Base-by-base conservation (phyloP, 169 alveolate species). In the Eimeria falciformis region DNA sequence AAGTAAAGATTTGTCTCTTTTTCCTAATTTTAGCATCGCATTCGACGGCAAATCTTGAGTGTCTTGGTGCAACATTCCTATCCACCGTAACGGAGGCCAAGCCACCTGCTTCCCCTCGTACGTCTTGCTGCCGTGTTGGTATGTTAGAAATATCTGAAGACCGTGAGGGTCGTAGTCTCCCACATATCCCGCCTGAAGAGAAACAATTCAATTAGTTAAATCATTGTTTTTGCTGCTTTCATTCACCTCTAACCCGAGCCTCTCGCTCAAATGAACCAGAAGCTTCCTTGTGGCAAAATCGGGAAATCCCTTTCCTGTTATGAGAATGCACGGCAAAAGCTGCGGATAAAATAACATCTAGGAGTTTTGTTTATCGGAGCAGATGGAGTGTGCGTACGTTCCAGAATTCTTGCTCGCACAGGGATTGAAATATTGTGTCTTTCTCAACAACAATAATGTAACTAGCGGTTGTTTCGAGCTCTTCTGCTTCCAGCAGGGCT, bases 131-230 rank as follows among this genome's bases (percentile, higher is more conserved):
- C 93, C 88, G n/a, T 50, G 11, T 18, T 56, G 55, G 58, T 90
- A 90, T 11, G 89, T 50, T 58, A 90, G 43, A 56, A 29, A 90
- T 21, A 90, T 78, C 62, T 45, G 14, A 29, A 90, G 21, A 45
- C 93, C 93, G 65, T 90, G 93, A 23, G 93, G 93, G 90, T 90
- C 93, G 56, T 33, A 90, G 90, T 90, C 93, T 3, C 93, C 93
- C 37, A 90, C 69, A 40, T 46, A 90, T 11, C 71, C 93, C 14
- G 77, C 58, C 93, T 90, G 65, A 12, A 46, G 55, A 55, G 86
- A 40, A 43, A 21, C 55, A 55, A 23, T 65, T 29, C 9, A 33
- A 1, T 37, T 27, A 0, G 75, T 3, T n/a, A 0, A 66, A 21
- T 27, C 46, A 45, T 29, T 55, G 0, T 5, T 18, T 27, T 1